Percentiles rank a stretch among this genome's conserved stretches.
Evolutionary conservation across 2,329 filamentous ascomycete genomes (phyloP).

Genomic region (Calycina herbarum): DNA sequence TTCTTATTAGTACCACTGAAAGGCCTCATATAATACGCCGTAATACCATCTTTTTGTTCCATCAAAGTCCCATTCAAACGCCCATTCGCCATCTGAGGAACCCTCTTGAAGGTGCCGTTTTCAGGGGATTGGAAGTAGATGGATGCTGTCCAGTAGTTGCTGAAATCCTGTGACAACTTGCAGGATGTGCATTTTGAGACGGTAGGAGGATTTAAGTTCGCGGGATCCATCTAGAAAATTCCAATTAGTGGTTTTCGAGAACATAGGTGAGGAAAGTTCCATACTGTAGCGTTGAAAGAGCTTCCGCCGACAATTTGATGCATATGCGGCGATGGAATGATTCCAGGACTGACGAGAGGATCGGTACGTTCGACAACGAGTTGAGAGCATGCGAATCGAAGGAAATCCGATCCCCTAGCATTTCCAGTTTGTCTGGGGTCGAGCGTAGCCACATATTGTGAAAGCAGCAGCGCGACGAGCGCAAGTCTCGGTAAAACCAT

Average conservation of each 20-base stretch:
- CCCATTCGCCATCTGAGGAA: conserved; percentile 23
- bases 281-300: conserved; percentile 40
- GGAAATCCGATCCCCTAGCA: conserved; percentile 21
- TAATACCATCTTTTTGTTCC: conserved; percentile 44
- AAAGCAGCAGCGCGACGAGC: conserved; percentile 18
- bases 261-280: not conserved
- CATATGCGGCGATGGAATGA: conserved; percentile 19
- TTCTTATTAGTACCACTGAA: conserved; percentile 25
- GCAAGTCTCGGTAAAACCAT: conserved; percentile 17
- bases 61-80: conserved; percentile 33
- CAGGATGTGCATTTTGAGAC: conserved; percentile 35
- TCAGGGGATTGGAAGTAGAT: conserved; percentile 32
- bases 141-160: conserved; percentile 38
- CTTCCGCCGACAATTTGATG: conserved; percentile 31
- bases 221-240: conserved; percentile 34
- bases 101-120: conserved; percentile 36
- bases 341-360: conserved; percentile 20
- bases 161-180: conserved; percentile 39
- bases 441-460: conserved; percentile 16
- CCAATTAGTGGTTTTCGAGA: not conserved
- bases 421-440: conserved; percentile 16
- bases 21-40: conserved; percentile 55
- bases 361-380: conserved; percentile 21
- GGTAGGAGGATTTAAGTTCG: conserved; percentile 29
- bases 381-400: conserved; percentile 22